Base-by-base conservation (phyloP, 2,329 filamentous ascomycete species). In the Diaporthe citrichinensis region DNA sequence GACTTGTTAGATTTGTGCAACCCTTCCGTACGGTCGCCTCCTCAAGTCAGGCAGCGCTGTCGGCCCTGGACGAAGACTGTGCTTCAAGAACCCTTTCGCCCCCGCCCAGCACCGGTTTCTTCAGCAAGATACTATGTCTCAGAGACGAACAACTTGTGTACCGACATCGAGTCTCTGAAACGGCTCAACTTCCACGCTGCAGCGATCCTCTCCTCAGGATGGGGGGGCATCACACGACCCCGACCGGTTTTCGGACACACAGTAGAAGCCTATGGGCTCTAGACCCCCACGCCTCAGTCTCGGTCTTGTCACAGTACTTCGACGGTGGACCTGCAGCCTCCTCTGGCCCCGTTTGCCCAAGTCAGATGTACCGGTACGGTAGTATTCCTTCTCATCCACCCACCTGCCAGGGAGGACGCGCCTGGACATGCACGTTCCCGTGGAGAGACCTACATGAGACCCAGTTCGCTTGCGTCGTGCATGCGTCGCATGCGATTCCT, bases 351-450 rank as follows among this genome's bases (percentile, higher is more conserved):
- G 46, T 72, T 58, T 49, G 58, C 67, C n/a, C 49, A 51, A 62
- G 68, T 65, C 59, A 74, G 69, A 75, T 58, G 75, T 77, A 77
- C 75, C 55, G 73, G 75, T 77, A 77, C 75, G 57, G 73, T 77
- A 72, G 75, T 57, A 77, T 77, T 71, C 71, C 69, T 36, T 72
- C 61, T 28, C 73, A 55, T 41, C 58, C 25, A 53, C 68, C 75
- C 72, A 57, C 71, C 39, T 49, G 53, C 55, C 55, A 53, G 72
- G 58, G 59, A 67, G n/a, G 57, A 41, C 36, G 68, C 58, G 73
- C 72, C 49, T 28, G 59, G 51, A 31, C 41, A 76, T 74, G 74
- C 71, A 76, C 74, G 72, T 62, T 76, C 57, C 74, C 72, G 74
- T 69, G 72, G 69, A 67, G 55, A 51, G 57, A 55, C 61, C 49